Base-by-base conservation (phyloP, 78 protist species). In the Planoprotostelium fungivorum region DNA sequence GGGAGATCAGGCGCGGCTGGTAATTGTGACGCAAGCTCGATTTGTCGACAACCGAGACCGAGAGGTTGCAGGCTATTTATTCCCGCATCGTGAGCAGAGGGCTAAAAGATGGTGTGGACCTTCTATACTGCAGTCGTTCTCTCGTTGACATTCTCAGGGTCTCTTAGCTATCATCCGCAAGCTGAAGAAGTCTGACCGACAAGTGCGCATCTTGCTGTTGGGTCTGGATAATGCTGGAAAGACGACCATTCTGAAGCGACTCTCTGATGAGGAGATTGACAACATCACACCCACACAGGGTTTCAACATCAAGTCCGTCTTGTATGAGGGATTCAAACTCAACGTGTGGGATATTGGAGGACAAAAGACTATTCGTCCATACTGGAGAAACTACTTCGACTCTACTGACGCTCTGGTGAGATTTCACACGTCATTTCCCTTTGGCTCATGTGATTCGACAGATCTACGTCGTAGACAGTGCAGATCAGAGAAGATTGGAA, bases 341-440 rank as follows among this genome's bases (percentile, higher is more conserved):
- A 96, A 96, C 86, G 96, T 97, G 84, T 96, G 98, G 98, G 98
- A 97, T 35, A 93, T 97, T 29, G 98, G 98, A 0, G 98, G 88
- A 16, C 98, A 97, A 86, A 91, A 91, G 94, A 86, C 92, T 83
- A 96, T 97, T 86, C 95, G 98, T 0, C 95, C 96, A 0, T 96
- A 95, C 96, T 97, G 98, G 98, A 0, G 88, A 23, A 93, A 96
- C 84, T 97, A 97, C 89, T 94, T 88, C 38, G 93, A 94, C 5
- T 63, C 85, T 83, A 96, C 97, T n/a, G 95, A 96, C 63, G 90
- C 90, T 29, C 63, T 93, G 39, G 90, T 89, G 31, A 38, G 36
- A 25, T 16, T 85, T 25, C 16, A 5, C 37, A 36, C 29, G 5
- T 85, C 16, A 5, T 25, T 5, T 23, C n/a, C 16, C 36, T 36